These are phyloP conservation scores for Rhinocladiella similis DNA, from an alignment of 2,329 filamentous ascomycete genomes.

Conservation along the genomic window DNA sequence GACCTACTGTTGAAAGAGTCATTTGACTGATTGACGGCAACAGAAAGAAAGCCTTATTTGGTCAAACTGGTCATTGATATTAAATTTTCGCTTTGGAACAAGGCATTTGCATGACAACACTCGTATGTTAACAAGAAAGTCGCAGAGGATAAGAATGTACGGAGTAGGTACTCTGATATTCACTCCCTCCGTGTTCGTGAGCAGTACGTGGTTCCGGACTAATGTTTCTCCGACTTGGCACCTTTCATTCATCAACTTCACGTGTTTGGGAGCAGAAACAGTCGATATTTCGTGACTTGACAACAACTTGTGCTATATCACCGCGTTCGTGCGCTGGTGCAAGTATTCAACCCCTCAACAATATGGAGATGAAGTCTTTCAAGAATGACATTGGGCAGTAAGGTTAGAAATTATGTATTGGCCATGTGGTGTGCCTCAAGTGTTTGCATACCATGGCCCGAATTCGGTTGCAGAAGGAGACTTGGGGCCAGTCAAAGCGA, in stretches of 20 bases:
- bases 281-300: background rate
- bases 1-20: too few species aligned
- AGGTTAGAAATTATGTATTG: slow-evolving; percentile 44
- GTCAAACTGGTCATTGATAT: too few species aligned
- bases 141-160: too few species aligned
- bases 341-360: background rate
- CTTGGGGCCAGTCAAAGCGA: slow-evolving; percentile 32
- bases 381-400: slow-evolving; percentile 24
- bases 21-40: too few species aligned
- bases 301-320: background rate
- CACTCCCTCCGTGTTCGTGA: too few species aligned
- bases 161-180: too few species aligned
- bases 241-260: background rate
- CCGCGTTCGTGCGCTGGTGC: too few species aligned
- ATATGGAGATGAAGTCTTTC: background rate
- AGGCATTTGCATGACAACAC: too few species aligned
- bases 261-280: background rate
- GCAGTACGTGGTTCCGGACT: background rate
- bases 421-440: slow-evolving; percentile 51
- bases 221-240: background rate
- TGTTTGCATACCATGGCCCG: slow-evolving; percentile 50
- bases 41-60: too few species aligned
- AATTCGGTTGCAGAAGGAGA: slow-evolving; percentile 35
- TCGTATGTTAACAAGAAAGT: too few species aligned
- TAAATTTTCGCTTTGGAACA: too few species aligned